phyloP scores from a whole-genome alignment of 2,329 filamentous ascomycete species.

The Aspergillus pseudonomiae region DNA sequence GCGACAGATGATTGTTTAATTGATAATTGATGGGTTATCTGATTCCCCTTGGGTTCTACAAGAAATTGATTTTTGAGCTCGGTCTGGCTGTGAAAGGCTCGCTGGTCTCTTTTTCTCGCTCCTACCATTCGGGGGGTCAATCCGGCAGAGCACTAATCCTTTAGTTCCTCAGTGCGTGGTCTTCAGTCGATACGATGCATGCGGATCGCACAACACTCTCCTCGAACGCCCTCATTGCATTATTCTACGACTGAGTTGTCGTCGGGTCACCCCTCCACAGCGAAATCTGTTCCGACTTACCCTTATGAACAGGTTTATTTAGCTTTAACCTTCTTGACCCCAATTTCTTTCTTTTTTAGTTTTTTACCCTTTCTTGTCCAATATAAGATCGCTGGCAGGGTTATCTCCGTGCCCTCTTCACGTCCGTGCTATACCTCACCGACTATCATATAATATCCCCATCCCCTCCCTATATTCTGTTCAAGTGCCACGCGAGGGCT shows the following conservation, averaged over 20 bases:
- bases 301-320: neutral
- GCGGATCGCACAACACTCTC: constrained; percentile 20
- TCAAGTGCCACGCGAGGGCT: neutral
- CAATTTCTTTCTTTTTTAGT: neutral
- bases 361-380: neutral
- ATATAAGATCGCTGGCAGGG: neutral
- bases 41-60: neutral
- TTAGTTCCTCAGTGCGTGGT: neutral
- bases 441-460: neutral
- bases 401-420: neutral
- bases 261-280: constrained; percentile 20
- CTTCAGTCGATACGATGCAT: constrained; percentile 20
- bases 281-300: constrained; percentile 1
- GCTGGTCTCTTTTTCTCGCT: neutral
- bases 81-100: neutral
- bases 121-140: neutral
- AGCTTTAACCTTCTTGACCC: constrained; percentile 1
- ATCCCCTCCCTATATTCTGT: neutral
- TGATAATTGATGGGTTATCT: constrained; percentile 4
- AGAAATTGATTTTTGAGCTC: neutral
- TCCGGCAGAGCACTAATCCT: neutral
- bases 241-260: constrained; percentile 21
- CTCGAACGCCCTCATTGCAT: constrained; percentile 17
- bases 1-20: constrained; percentile 5
- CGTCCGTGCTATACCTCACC: neutral